Conservation (phyloP, 495 filamentous ascomycete species). For the Penicillium silybi region DNA sequence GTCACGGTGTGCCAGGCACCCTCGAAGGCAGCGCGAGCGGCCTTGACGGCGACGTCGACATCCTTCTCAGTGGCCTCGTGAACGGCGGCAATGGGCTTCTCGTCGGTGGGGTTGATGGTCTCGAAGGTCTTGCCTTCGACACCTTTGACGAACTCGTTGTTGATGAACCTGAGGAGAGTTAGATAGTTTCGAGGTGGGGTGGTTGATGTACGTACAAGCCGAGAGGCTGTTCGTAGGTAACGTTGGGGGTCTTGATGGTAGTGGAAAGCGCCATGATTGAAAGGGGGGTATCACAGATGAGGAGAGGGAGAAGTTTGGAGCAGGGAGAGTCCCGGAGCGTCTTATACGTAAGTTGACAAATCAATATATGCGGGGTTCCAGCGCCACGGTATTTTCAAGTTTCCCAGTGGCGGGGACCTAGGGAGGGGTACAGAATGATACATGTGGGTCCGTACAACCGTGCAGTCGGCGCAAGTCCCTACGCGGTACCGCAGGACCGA, state of each 20-base stretch:
- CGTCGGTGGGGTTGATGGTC: constrained; percentile 64
- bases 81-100: constrained; percentile 71
- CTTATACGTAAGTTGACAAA: not conserved
- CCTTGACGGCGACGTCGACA: constrained; percentile 78
- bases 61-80: constrained; percentile 89
- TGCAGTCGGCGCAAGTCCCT: not conserved
- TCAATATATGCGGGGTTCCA: not conserved
- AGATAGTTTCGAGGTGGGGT: not conserved
- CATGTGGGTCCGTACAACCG: not conserved
- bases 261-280: constrained; percentile 35
- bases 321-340: not conserved
- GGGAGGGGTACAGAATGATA: not conserved
- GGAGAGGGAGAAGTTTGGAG: constrained; percentile 8
- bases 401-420: not conserved
- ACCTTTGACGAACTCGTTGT: constrained; percentile 90
- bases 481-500: not conserved
- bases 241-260: constrained; percentile 37
- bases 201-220: constrained; percentile 68
- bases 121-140: constrained; percentile 80
- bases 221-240: constrained; percentile 77
- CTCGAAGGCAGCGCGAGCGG: constrained; percentile 86
- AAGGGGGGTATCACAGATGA: constrained; percentile 13
- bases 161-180: constrained; percentile 74
- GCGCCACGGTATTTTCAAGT: not conserved
- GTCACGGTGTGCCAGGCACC: constrained; percentile 69